Conservation (phyloP, 345 rosid species). For the Ailanthus altissimus region DNA sequence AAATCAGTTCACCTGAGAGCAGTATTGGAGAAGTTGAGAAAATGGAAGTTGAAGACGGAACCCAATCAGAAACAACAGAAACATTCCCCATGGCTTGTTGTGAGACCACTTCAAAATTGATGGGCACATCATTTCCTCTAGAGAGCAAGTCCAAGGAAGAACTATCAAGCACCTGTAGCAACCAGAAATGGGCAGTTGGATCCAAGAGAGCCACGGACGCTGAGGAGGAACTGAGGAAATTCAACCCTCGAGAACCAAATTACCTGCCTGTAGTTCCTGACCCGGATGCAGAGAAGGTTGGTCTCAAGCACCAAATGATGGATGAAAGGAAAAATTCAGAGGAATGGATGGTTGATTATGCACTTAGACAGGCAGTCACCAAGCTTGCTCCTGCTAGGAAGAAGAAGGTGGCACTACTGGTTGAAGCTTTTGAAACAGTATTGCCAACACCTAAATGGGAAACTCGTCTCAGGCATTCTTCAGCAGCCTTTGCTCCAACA, state of each 20-base stretch:
- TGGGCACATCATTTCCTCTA: constrained; percentile 20
- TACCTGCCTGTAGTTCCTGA: constrained; percentile 61
- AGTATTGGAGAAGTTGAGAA: constrained; percentile 27
- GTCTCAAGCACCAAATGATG: constrained; percentile 69
- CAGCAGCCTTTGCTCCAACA: constrained; percentile 45
- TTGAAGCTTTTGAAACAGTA: constrained; percentile 90
- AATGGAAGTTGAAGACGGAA: constrained; percentile 29
- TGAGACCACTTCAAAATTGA: constrained; percentile 6
- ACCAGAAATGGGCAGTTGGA: constrained; percentile 43
- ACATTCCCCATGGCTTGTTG: constrained; percentile 12
- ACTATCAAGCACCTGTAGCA: constrained; percentile 20
- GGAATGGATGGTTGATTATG: constrained; percentile 94
- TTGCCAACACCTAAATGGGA: constrained; percentile 50
- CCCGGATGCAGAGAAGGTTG: constrained; percentile 68
- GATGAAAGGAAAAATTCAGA: constrained; percentile 76
- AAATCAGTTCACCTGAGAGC: constrained; percentile 22
- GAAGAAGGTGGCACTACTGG: constrained; percentile 86
- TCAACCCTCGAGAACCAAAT: constrained; percentile 85
- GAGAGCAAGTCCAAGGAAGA: constrained; percentile 37
- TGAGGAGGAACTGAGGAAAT: constrained; percentile 42
- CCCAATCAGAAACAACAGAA: constrained; percentile 25
- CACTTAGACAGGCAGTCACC: constrained; percentile 72
- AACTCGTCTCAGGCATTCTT: constrained; percentile 36
- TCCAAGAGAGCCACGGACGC: constrained; percentile 32
- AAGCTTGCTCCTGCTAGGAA: constrained; percentile 77